Percentiles rank a stretch among this genome's conserved stretches.
Conservation (phyloP, 768 basidiomycete genomes). For the Phylloporus sp. region DNA sequence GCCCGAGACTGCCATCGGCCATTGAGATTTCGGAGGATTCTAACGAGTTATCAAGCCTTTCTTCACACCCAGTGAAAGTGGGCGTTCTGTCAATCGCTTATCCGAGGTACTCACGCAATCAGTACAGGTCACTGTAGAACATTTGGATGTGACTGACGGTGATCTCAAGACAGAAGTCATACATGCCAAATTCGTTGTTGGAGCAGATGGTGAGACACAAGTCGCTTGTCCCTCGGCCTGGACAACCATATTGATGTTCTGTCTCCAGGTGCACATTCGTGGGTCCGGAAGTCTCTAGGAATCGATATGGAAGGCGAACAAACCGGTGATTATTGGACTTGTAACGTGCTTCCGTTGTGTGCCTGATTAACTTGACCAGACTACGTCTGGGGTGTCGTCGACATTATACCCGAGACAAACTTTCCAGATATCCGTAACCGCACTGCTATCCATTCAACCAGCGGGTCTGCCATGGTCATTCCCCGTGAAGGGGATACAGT, state of each 20-base stretch:
- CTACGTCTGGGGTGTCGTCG: constrained; percentile 81
- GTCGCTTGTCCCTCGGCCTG: background rate
- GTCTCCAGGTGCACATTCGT: constrained; percentile 40
- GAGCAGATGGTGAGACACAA: constrained; percentile 30
- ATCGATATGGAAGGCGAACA: constrained; percentile 47
- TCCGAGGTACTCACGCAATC: background rate
- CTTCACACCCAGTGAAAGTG: constrained; percentile 33
- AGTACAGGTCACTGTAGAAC: constrained; percentile 23
- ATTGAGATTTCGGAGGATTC: constrained; percentile 36
- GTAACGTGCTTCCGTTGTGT: background rate
- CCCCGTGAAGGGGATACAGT: constrained; percentile 68
- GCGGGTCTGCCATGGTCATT: constrained; percentile 70
- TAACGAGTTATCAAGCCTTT: constrained; percentile 31
- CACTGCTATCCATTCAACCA: constrained; percentile 62
- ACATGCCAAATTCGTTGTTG: constrained; percentile 34
- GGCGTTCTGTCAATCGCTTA: background rate
- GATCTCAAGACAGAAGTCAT: constrained; percentile 31
- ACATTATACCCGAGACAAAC: constrained; percentile 64
- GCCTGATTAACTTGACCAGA: constrained; percentile 37
- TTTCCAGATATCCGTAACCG: constrained; percentile 74
- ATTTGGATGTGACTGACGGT: constrained; percentile 23
- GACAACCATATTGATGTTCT: background rate
- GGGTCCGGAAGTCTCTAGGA: constrained; percentile 43
- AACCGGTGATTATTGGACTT: constrained; percentile 31
- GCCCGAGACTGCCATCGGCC: constrained; percentile 30